phyloP scores from a whole-genome alignment of 2,329 filamentous ascomycete genomes.

The Fusarium tanahbumbuense region DNA sequence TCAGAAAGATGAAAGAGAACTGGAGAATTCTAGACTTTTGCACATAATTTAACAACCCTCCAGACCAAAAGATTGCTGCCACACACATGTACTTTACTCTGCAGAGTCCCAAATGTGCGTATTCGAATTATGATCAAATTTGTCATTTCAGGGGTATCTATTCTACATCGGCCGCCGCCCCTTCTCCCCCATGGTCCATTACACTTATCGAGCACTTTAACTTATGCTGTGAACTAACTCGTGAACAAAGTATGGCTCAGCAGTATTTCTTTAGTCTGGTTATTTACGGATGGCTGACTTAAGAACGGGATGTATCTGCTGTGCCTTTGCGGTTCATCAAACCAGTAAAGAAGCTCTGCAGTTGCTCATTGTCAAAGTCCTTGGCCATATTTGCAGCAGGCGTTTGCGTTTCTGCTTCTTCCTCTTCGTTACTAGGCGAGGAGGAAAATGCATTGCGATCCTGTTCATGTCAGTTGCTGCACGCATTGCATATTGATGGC shows the following conservation, averaged over 20 bases:
- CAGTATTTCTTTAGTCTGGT: background rate
- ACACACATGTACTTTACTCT: background rate
- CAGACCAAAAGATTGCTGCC: background rate
- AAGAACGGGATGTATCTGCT: conserved; percentile 35
- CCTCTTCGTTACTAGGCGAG: conserved; percentile 57
- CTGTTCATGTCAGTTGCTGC: conserved; percentile 51
- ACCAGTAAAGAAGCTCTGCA: conserved; percentile 69
- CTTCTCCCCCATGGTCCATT: conserved; percentile 30
- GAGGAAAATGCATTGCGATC: conserved; percentile 67
- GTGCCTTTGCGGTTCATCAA: conserved; percentile 66
- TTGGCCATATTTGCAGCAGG: conserved; percentile 57
- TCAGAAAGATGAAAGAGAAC: background rate
- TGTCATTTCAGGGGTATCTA: conserved; percentile 57
- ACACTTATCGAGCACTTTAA: conserved; percentile 12
- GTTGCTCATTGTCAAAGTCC: conserved; percentile 64
- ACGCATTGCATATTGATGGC: background rate
- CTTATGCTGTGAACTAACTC: conserved; percentile 12
- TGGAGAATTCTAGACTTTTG: background rate
- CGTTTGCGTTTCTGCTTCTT: conserved; percentile 53
- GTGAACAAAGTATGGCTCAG: conserved; percentile 1
- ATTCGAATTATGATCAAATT: conserved; percentile 31
- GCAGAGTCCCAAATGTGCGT: background rate
- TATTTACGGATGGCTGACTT: conserved; percentile 2
- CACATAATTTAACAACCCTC: background rate
- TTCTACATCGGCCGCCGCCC: conserved; percentile 49